phyloP scores from a whole-genome alignment of 176 grass and related monocot species.

The Oryza meridionalis region DNA sequence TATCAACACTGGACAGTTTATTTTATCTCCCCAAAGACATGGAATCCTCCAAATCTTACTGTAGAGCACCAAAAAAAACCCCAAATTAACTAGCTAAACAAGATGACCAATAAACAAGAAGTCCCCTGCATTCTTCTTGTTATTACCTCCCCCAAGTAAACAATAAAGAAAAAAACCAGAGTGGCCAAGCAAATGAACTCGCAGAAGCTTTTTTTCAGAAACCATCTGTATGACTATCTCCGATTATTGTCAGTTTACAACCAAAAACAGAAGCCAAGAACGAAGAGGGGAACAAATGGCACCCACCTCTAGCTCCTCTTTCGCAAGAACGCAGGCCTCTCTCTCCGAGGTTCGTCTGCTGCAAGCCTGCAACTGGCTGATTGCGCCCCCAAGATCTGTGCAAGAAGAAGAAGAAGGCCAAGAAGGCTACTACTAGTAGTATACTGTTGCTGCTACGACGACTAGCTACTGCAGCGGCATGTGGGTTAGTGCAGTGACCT shows the following conservation, averaged over 20 bases:
- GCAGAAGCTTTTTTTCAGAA: neutral
- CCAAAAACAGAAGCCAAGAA: neutral
- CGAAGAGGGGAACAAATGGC: neutral
- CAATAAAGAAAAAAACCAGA: neutral
- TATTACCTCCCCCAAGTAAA: neutral
- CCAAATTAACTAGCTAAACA: neutral
- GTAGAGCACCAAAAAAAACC: neutral
- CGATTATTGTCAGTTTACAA: neutral
- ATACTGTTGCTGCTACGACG: neutral
- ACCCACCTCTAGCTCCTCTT: conserved; percentile 25
- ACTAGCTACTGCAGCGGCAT: conserved; percentile 9
- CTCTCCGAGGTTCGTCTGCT: conserved; percentile 9
- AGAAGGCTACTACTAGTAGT: neutral
- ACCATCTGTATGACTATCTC: neutral
- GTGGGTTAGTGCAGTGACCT: conserved; percentile 30
- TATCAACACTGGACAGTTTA: neutral
- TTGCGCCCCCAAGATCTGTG: conserved; percentile 32
- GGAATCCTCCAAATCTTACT: neutral
- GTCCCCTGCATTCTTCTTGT: neutral
- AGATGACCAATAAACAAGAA: neutral
- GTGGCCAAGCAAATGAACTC: neutral
- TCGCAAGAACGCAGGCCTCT: neutral
- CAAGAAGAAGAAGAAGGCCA: neutral
- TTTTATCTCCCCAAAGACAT: neutral
- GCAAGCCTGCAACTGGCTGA: neutral